A percentile compares a stretch with the other conserved stretches of the same genome.
These are phyloP conservation scores for Pistacia integerrima DNA, from an alignment of 345 rosid genomes.

Conservation along the genomic window DNA sequence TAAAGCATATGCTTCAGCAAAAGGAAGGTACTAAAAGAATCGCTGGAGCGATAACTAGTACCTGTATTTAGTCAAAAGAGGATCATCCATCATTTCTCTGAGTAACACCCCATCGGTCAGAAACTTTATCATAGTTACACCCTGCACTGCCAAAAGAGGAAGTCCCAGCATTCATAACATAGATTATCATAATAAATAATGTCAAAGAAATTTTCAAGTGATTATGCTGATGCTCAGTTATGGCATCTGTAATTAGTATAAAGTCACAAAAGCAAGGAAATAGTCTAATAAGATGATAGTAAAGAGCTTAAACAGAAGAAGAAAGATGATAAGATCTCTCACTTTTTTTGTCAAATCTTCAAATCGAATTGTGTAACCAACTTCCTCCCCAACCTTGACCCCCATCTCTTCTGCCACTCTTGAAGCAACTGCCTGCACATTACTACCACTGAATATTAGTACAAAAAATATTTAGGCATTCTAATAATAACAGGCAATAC, in stretches of 20 bases:
- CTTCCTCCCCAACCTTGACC: slow-evolving; percentile 92
- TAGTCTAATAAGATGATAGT: slow-evolving; percentile 6
- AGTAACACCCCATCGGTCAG: slow-evolving; percentile 93
- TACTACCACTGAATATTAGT: slow-evolving; percentile 16
- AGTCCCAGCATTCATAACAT: slow-evolving; percentile 15
- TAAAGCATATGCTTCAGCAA: not conserved
- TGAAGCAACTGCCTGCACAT: slow-evolving; percentile 78
- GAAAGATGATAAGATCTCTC: slow-evolving; percentile 25
- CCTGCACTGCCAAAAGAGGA: slow-evolving; percentile 56
- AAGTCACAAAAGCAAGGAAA: slow-evolving; percentile 4
- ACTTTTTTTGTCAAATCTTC: slow-evolving; percentile 87
- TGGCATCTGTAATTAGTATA: slow-evolving; percentile 4
- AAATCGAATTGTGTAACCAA: slow-evolving; percentile 90
- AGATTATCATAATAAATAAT: not conserved
- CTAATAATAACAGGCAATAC: not conserved
- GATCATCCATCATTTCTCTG: slow-evolving; percentile 99
- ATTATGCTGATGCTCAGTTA: not conserved
- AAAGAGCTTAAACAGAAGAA: not conserved
- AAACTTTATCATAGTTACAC: slow-evolving; percentile 76
- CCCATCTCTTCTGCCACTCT: slow-evolving; percentile 98
- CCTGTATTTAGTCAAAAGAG: slow-evolving; percentile 95
- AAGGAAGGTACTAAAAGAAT: not conserved
- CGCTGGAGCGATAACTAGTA: slow-evolving; percentile 32
- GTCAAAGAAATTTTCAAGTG: not conserved
- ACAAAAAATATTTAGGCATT: slow-evolving; percentile 3